Evolutionary conservation across 2,329 filamentous ascomycete species (phyloP), one percentile per base, ranked within the genome.

Genomic region (Penicillium sp.): DNA sequence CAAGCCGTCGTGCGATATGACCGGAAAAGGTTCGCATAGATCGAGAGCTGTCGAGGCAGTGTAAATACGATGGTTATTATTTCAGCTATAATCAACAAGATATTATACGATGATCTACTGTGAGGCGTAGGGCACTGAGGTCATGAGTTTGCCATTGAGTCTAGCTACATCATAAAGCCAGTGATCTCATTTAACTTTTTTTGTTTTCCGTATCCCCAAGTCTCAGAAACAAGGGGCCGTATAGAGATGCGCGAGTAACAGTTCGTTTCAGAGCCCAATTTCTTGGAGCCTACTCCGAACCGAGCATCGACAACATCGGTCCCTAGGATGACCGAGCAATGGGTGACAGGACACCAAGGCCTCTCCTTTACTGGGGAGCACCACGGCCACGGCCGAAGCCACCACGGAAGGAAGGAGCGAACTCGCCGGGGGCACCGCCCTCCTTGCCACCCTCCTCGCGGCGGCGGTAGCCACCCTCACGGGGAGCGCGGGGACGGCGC

Each of bases 361-460:
- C 52, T 67, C 64, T 30, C 72, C 50, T 55, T 63, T 63, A 73
- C 67, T 88, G 84, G 78, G 88, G 82, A 71, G 79, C 85, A 73
- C 87, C 87, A 71, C 89, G 88, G 77, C 90, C 90, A 86, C 90
- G 89, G 75, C 90, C 91, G 75, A 88, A 88, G 72, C 89, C 89
- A 81, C 89, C 88, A 83, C 89, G 89, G 88, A 96, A 96, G 77
- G 88, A 85, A 74, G 91, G 91, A 80, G 88, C 87, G 77, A 94
- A 96, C 79, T 91, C 89, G 79, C 89, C 89, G 72, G 90, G 89
- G 75, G 90, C 89, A 82, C 87, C 89, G 71, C 90, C 90, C 81
- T 95, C 90, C 86, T 95, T 95, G 76, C 86, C 83, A 39, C 50
- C 59, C 79, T 85, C 87, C 72, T 95, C 90, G 73, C 92, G 88